Percentiles rank a stretch among this genome's conserved stretches.
phyloP scores from a whole-genome alignment of 371 early-diverging fungal genomes.

The Homolaphlyctis polyrhiza region DNA sequence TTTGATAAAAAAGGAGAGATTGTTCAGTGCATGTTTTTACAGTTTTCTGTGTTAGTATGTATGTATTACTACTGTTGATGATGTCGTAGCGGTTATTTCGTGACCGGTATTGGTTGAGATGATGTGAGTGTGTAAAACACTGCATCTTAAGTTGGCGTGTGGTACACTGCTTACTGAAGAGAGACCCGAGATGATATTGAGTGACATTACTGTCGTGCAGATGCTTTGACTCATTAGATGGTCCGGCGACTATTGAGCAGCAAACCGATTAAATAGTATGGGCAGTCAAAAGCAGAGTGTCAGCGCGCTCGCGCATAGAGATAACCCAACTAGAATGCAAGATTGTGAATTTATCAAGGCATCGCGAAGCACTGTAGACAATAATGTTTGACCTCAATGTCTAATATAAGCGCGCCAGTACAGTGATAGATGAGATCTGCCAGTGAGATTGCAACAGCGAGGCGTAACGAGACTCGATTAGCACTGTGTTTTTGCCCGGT shows the following conservation, averaged over 20 bases:
- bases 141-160: too few species aligned
- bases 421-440: background rate
- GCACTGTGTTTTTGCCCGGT: background rate
- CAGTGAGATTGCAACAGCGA: background rate
- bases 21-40: too few species aligned
- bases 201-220: too few species aligned
- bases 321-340: background rate
- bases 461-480: background rate
- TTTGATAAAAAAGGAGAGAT: background rate
- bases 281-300: background rate
- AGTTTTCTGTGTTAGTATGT: background rate
- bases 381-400: background rate
- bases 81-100: too few species aligned
- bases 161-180: too few species aligned
- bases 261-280: background rate
- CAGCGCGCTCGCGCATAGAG: background rate
- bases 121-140: too few species aligned
- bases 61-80: background rate
- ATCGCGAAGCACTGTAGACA: background rate
- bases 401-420: background rate
- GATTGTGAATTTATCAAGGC: background rate
- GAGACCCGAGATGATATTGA: too few species aligned
- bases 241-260: background rate
- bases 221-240: too few species aligned
- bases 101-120: too few species aligned